Evolutionary conservation across 2,329 filamentous ascomycete species (phyloP).

Genomic region (Thelonectria rubi): DNA sequence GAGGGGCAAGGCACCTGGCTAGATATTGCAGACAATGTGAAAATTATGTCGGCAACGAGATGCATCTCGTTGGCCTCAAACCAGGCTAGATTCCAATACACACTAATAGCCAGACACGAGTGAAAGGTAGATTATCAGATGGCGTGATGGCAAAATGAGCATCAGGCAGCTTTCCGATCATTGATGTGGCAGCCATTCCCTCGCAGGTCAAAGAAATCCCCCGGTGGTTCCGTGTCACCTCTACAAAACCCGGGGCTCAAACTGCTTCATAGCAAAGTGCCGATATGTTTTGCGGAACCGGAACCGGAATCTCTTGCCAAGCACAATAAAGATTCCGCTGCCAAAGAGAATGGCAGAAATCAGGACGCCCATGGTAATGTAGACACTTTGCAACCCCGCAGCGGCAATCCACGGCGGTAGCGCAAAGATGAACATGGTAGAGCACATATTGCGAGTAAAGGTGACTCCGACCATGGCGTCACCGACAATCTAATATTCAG

Average conservation of each 20-base stretch:
- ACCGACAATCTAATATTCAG: slow-evolving; percentile 5
- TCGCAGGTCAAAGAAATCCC: no score
- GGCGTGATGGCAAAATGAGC: no score
- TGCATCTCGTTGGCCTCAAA: no score
- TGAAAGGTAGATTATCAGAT: no score
- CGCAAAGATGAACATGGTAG: slow-evolving; percentile 13
- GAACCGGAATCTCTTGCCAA: slow-evolving; percentile 8
- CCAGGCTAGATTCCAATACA: no score
- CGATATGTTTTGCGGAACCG: neutral
- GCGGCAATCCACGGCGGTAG: slow-evolving; percentile 11
- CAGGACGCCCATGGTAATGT: slow-evolving; percentile 12
- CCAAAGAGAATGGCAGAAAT: slow-evolving; percentile 7
- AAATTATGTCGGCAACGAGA: no score
- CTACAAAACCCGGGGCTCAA: slow-evolving; percentile 2
- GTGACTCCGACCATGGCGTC: slow-evolving; percentile 18
- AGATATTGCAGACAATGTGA: no score
- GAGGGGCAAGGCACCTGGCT: no score
- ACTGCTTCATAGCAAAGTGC: neutral
- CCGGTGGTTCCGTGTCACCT: no score
- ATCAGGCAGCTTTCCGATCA: no score
- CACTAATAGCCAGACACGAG: no score
- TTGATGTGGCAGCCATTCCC: no score
- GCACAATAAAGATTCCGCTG: slow-evolving; percentile 3
- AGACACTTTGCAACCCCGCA: slow-evolving; percentile 6
- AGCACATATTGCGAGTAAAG: slow-evolving; percentile 8